Base-by-base conservation (phyloP, 139 green algal genomes). In the Coelastrella sp. region DNA sequence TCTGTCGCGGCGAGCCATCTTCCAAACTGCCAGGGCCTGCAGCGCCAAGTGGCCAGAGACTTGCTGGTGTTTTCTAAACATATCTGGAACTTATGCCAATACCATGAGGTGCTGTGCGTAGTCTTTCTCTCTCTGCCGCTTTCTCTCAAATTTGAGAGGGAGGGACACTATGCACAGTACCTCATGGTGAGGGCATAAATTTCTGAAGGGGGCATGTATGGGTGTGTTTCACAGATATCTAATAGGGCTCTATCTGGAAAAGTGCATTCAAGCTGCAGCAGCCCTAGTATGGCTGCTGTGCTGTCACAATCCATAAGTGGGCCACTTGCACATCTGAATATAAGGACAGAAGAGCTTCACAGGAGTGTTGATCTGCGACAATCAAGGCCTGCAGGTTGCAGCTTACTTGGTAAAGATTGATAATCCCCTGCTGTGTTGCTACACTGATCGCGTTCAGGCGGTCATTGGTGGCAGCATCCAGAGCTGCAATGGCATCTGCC, bases 21-120 rank as follows among this genome's bases (percentile, higher is more conserved):
- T 96, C 92, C 92, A 97, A 65, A 97, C 87, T 49, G 94, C 92
- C 49, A 95, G 91, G 8, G 93, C 95, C 90, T 97, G 93, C 7
- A 63, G 72, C 56, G 6, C 8, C 76, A 24, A 25, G 73, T 22
- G 27, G 20, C 11, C 76, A 82, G 76, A 56, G 10, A 82, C 22
- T n/a, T 82, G 25, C 73, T 19, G 73, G 73, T 68, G 12, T 14
- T 5, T 14, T 17, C 12, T 70, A 4, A 70, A 70, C 61, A 70
- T 70, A 4, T 15, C 3, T 49, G 35, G 35, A 49, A n/a, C n/a
- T n/a, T n/a, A n/a, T n/a, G n/a, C n/a, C n/a, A n/a, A n/a, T n/a
- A n/a, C n/a, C n/a, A n/a, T n/a, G n/a, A n/a, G n/a, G n/a, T n/a
- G n/a, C n/a, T n/a, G n/a, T n/a, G n/a, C n/a, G n/a, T n/a, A n/a